These are phyloP conservation scores for Crithidia bombi DNA, from an alignment of 208 protist species.

Conservation along the genomic window DNA sequence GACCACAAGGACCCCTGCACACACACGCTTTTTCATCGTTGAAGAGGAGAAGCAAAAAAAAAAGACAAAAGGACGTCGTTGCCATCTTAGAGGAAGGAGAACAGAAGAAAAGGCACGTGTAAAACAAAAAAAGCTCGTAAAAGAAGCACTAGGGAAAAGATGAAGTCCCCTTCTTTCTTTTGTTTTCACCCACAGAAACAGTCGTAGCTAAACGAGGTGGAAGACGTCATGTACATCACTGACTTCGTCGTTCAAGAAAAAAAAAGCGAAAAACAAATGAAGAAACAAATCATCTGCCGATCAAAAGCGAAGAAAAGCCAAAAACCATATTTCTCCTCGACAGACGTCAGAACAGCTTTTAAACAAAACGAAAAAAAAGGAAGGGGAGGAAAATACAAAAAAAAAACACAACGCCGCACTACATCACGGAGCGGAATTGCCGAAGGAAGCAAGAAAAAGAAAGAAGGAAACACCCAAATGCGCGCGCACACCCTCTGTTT, in stretches of 20 bases:
- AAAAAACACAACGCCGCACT: not conserved
- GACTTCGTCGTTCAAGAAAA: not conserved
- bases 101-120: not conserved
- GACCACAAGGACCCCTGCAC: too few species aligned
- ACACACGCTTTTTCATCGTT: too few species aligned
- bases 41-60: too few species aligned
- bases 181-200: conserved; percentile 1
- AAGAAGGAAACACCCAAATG: not conserved
- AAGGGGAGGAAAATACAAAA: conserved; percentile 20
- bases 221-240: conserved; percentile 14
- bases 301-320: conserved; percentile 17
- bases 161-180: too few species aligned
- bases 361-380: conserved; percentile 13
- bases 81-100: too few species aligned
- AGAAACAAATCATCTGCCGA: conserved; percentile 2
- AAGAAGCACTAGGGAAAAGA: not conserved
- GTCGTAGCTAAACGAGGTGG: conserved; percentile 2
- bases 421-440: not conserved
- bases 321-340: conserved; percentile 29
- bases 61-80: too few species aligned
- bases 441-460: conserved; percentile 19
- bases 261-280: not conserved
- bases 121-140: not conserved
- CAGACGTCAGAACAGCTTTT: too few species aligned
- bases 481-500: not conserved